Evolutionary conservation across 495 filamentous ascomycete genomes (phyloP), one percentile per base, ranked within the genome.

Genomic region (Penicillium turbatum): DNA sequence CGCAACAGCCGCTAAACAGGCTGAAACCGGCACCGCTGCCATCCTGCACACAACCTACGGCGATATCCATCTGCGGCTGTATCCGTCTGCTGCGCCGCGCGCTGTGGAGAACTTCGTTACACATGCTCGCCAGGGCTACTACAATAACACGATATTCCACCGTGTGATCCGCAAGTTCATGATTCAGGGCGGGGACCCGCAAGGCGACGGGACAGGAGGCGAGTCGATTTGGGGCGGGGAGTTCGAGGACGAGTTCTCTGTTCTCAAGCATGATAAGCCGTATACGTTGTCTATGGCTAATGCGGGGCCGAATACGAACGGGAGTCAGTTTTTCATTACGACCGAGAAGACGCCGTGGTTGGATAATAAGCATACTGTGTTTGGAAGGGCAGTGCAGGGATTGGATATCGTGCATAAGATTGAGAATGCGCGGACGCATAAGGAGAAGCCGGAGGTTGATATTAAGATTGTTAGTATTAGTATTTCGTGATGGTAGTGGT

Each of bases 51-150:
- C 93, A 3, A 92, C 86, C 2, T 86, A 91, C 66, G 93, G 93
- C 48, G 93, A 99, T 67, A 96, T 99, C 56, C 89, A 93, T 55
- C 82, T 99, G 42, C 88, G 93, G 0, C 79, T 99, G 16, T 99
- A 90, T 77, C 92, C 95, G 0, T 86, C 91, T 51, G 90, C 90
- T 0, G 92, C 93, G 2, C 95, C 93, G 29, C 91, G 90, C 62
- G 86, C 93, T 0, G 93, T 99, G n/a, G 95, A 99, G 75, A 99
- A 99, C 71, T 99, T 99, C 65, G 88, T 91, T 43, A 95, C 90
- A 0, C 93, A 97, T 56, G 80, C 90, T 2, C 86, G 85, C 48
- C 82, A 82, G 47, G 90, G 89, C 2, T 97, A 97, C 71, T 99
- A 97, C 76, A 96, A 97, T 71, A 88, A 88, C 67, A 91, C 91